Evolutionary conservation across 1,284 basidiomycete genomes (phyloP), one percentile per base, ranked within the genome.

Genomic region (Ceratorhiza oryzae-sativae): DNA sequence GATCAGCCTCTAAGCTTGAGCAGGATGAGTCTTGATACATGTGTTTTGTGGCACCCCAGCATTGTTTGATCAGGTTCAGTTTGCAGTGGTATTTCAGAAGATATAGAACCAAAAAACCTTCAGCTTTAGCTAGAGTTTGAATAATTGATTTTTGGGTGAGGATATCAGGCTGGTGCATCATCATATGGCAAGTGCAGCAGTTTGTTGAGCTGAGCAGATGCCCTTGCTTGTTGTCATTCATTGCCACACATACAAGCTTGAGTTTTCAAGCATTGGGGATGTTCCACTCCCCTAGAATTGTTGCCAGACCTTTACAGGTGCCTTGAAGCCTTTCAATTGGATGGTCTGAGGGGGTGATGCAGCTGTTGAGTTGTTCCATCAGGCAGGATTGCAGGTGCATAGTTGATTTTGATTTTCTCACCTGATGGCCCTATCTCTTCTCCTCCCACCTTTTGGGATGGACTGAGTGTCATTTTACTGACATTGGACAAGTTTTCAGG

Each of bases 291-390:
- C 55, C 13, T 13, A 81, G 74, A 34, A 82, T 80, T 1, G 60
- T 9, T 51, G 79, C 76, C 78, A 80, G 80, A 5, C 81, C 80
- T 71, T 82, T 82, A 74, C 81, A 81, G 76, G 76, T 77, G 13
- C 79, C 78, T 9, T 76, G 78, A 65, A 77, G 74, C 10, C 39
- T 42, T 5, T 23, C 32, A 4, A 61, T 75, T 34, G 78, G 77
- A 71, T 81, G 80, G 63, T 80, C 65, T 32, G 77, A 74, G 36
- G 1, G 75, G 72, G 70, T 75, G 81, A 71, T 80, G 81, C n/a
- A 82, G 76, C 5, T 51, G n/a, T 63, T 82, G 80, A 1, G 46
- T 20, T 5, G 60, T 51, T 3, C 75, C 76, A 73, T 77, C 65
- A 1, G 71, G 46, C 45, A 80, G 73, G 0, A 13, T 13, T 71